These are phyloP conservation scores for Venturia nashicola DNA, from an alignment of 2,329 filamentous ascomycete genomes.

Conservation along the genomic window DNA sequence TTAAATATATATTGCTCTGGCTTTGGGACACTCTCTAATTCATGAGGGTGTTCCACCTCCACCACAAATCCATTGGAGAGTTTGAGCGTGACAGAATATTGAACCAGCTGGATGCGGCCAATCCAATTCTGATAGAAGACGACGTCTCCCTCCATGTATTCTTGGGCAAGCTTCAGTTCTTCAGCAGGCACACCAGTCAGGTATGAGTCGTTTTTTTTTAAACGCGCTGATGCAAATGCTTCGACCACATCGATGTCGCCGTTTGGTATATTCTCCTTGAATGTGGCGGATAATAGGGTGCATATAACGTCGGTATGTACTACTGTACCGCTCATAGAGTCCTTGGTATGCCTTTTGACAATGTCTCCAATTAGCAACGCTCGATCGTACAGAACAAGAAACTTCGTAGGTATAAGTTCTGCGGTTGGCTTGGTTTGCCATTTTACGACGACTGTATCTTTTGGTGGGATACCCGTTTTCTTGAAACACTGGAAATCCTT, in stretches of 20 bases:
- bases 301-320: not conserved
- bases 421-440: conserved; percentile 8
- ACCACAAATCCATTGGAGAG: conserved; percentile 43
- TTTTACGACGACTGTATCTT: conserved; percentile 9
- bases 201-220: not conserved
- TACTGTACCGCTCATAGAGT: conserved; percentile 9
- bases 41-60: conserved; percentile 33
- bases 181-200: conserved; percentile 7
- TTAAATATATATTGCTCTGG: conserved; percentile 24
- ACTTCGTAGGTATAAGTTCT: conserved; percentile 8
- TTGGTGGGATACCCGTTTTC: conserved; percentile 10
- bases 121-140: conserved; percentile 33
- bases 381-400: conserved; percentile 8
- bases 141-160: conserved; percentile 19
- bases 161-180: conserved; percentile 14
- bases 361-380: conserved; percentile 10
- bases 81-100: conserved; percentile 37
- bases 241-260: not conserved
- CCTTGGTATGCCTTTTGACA: conserved; percentile 8
- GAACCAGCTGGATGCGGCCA: conserved; percentile 38
- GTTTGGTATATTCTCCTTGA: not conserved
- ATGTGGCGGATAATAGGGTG: conserved; percentile 1
- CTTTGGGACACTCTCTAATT: conserved; percentile 26
- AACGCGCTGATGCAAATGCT: not conserved
- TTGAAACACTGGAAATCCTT: conserved; percentile 8